Evolutionary conservation across 805 yeast species (phyloP).

Genomic region (Zygotorulaspora chibaensis): DNA sequence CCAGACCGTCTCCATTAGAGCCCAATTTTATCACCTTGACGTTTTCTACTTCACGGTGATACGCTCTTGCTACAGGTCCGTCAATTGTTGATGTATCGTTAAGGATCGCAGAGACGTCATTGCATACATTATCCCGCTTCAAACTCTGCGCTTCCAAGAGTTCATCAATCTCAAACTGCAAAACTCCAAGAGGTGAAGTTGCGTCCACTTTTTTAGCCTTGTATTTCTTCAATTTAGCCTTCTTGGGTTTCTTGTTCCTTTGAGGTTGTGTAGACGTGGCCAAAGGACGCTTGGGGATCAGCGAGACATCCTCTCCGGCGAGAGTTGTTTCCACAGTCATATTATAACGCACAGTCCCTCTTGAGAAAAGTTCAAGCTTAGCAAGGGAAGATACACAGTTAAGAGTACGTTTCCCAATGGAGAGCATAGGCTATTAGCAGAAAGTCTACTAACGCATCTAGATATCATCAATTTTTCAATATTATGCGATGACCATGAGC

Average conservation of each 20-base stretch:
- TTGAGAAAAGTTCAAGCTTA: not conserved
- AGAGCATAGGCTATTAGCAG: not conserved
- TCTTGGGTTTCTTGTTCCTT: slow-evolving; percentile 24
- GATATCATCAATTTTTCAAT: not conserved
- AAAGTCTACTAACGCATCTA: not conserved
- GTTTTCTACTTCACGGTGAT: slow-evolving; percentile 55
- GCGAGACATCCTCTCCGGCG: not conserved
- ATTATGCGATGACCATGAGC: not conserved
- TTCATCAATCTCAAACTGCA: slow-evolving; percentile 66
- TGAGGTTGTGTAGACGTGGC: slow-evolving; percentile 4
- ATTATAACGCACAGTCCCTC: not conserved
- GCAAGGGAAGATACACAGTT: not conserved
- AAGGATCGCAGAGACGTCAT: slow-evolving; percentile 62
- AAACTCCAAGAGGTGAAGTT: slow-evolving; percentile 76
- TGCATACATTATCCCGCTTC: slow-evolving; percentile 45
- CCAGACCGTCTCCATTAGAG: slow-evolving; percentile 88
- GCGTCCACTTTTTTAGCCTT: slow-evolving; percentile 63
- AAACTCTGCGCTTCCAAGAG: slow-evolving; percentile 44
- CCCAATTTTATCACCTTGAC: slow-evolving; percentile 57
- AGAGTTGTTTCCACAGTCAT: not conserved
- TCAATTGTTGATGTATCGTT: slow-evolving; percentile 46
- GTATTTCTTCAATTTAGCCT: slow-evolving; percentile 47
- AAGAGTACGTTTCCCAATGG: not conserved
- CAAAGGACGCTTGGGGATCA: slow-evolving; percentile 6
- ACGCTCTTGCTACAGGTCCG: slow-evolving; percentile 38